phyloP scores from a whole-genome alignment of 331 rosid species.

The Quercus lobata region DNA sequence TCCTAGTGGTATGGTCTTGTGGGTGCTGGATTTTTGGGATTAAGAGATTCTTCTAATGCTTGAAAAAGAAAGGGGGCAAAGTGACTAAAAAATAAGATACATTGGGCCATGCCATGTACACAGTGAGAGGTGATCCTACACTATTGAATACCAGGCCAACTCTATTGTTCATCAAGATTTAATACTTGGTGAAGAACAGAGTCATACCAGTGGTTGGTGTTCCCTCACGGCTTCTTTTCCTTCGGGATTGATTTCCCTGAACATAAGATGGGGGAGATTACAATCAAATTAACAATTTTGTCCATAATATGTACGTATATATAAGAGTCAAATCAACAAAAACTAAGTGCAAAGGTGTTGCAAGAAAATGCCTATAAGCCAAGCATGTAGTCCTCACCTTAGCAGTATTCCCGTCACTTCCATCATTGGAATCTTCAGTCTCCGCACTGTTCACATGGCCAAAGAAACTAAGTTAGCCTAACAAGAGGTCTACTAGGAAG shows the following conservation, averaged over 20 bases:
- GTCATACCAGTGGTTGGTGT: constrained; percentile 72
- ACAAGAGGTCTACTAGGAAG: constrained; percentile 1
- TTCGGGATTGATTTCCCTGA: constrained; percentile 65
- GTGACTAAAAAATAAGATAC: background rate
- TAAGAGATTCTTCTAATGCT: background rate
- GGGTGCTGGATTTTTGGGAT: background rate
- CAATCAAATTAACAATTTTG: constrained; percentile 12
- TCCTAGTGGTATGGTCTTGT: background rate
- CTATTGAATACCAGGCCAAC: constrained; percentile 19
- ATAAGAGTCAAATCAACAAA: constrained; percentile 1
- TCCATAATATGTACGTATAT: constrained; percentile 3
- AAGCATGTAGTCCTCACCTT: constrained; percentile 51
- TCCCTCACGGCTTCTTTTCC: constrained; percentile 76
- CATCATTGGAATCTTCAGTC: constrained; percentile 81
- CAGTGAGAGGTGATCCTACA: background rate
- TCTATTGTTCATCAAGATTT: constrained; percentile 21
- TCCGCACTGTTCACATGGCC: constrained; percentile 50
- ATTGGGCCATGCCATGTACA: constrained; percentile 11
- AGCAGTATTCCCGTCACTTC: constrained; percentile 75
- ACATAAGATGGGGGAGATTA: constrained; percentile 31
- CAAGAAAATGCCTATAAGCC: background rate
- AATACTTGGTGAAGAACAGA: constrained; percentile 16
- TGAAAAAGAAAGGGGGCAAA: background rate
- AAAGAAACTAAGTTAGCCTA: constrained; percentile 25
- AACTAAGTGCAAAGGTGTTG: constrained; percentile 1